Percentiles rank a stretch among this genome's conserved stretches.
These are phyloP conservation scores for Colletotrichum sp. DNA, from an alignment of 2,329 filamentous ascomycete species.

Conservation along the genomic window DNA sequence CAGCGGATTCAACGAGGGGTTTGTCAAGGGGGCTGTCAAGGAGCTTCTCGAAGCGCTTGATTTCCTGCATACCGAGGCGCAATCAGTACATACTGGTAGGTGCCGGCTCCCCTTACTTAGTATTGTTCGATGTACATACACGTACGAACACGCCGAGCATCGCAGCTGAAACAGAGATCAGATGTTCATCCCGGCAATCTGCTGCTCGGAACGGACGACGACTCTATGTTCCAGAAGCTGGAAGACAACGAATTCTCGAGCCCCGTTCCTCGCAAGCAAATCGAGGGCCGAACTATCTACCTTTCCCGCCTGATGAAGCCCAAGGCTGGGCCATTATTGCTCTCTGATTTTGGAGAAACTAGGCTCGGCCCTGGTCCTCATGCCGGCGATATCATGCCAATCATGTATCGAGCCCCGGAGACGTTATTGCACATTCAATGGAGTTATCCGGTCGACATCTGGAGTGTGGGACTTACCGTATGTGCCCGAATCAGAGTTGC, in stretches of 20 bases:
- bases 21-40: slow-evolving; percentile 33
- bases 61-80: slow-evolving; percentile 37
- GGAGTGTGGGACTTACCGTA: slow-evolving; percentile 31
- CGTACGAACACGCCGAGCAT: no score
- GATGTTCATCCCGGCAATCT: slow-evolving; percentile 5
- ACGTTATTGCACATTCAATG: slow-evolving; percentile 25
- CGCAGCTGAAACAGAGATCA: slow-evolving; percentile 2
- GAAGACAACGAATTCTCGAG: slow-evolving; percentile 27
- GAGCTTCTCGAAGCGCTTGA: slow-evolving; percentile 37
- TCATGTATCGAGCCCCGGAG: slow-evolving; percentile 29
- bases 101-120: no score
- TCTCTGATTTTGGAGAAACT: slow-evolving; percentile 33
- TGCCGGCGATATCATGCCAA: slow-evolving; percentile 32
- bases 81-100: slow-evolving; percentile 37
- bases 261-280: slow-evolving; percentile 25
- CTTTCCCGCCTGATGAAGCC: slow-evolving; percentile 28
- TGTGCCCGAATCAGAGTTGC: background rate
- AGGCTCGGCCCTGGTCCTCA: slow-evolving; percentile 26
- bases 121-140: no score
- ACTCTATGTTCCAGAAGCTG: slow-evolving; percentile 24
- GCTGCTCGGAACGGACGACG: slow-evolving; percentile 33
- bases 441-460: slow-evolving; percentile 31
- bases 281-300: slow-evolving; percentile 27
- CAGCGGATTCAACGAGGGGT: slow-evolving; percentile 26
- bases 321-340: slow-evolving; percentile 27